Evolutionary conservation across 495 filamentous ascomycete species (phyloP).

Genomic region (Clavariopsis aquatica): DNA sequence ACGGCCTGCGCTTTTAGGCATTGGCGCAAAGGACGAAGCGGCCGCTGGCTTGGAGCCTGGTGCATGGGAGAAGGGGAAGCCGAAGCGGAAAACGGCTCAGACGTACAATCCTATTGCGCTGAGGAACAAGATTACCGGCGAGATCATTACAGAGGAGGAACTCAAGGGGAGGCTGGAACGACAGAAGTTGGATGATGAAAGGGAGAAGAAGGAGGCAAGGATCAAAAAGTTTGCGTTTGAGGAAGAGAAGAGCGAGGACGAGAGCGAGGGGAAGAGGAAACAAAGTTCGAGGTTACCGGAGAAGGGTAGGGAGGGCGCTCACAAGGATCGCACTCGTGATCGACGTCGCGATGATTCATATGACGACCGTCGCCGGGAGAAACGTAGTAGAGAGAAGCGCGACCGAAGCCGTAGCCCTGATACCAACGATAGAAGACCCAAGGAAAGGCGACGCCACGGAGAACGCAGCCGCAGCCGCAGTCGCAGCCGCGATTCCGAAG

Average conservation of each 20-base stretch:
- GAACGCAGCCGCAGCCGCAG: neutral
- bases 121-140: slow-evolving; percentile 66
- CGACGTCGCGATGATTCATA: neutral
- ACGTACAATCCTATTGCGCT: slow-evolving; percentile 68
- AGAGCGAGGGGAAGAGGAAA: slow-evolving; percentile 33
- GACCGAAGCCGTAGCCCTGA: slow-evolving; percentile 19
- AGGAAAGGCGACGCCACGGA: slow-evolving; percentile 1
- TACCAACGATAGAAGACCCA: slow-evolving; percentile 16
- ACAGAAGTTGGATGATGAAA: slow-evolving; percentile 46
- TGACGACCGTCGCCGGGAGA: neutral
- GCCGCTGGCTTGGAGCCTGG: slow-evolving; percentile 75
- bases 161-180: slow-evolving; percentile 50
- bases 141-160: slow-evolving; percentile 66
- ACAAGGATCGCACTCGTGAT: neutral
- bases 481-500: neutral
- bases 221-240: neutral
- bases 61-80: slow-evolving; percentile 61
- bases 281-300: slow-evolving; percentile 24
- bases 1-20: slow-evolving; percentile 77
- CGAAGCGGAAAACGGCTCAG: slow-evolving; percentile 57
- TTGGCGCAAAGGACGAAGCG: slow-evolving; percentile 74
- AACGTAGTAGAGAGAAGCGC: slow-evolving; percentile 31
- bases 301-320: neutral
- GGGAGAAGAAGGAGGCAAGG: slow-evolving; percentile 6
- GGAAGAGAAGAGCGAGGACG: slow-evolving; percentile 8